phyloP scores from a whole-genome alignment of 192 early-diverging fungal genomes.

The Chytriomyces confervae region DNA sequence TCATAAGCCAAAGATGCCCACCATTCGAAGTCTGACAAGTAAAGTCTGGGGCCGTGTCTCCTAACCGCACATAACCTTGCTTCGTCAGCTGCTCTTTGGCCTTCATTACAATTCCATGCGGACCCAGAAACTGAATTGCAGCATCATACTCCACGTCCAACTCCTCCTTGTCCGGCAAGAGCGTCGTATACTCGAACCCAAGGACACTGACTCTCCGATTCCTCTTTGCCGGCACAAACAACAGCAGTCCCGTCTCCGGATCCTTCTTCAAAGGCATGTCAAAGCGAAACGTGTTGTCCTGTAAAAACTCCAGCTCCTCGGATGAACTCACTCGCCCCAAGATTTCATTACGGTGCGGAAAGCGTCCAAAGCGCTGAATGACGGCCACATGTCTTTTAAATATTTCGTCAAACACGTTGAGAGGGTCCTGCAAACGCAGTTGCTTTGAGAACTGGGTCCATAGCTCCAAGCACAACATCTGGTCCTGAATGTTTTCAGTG shows the following conservation, averaged over 20 bases:
- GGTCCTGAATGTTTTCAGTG: slow-evolving; percentile 2
- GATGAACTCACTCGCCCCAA: neutral
- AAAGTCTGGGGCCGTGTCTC: slow-evolving; percentile 70
- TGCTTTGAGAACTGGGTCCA: neutral
- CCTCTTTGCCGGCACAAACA: neutral
- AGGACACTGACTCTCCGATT: neutral
- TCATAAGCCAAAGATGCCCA: no score
- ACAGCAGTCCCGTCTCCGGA: neutral
- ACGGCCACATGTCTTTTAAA: neutral
- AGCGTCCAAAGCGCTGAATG: neutral
- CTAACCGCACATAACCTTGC: slow-evolving; percentile 33
- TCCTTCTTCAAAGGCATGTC: slow-evolving; percentile 4
- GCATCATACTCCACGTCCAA: neutral
- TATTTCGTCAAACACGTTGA: slow-evolving; percentile 5
- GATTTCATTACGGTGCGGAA: neutral
- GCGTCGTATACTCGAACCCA: neutral
- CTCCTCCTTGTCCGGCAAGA: slow-evolving; percentile 2
- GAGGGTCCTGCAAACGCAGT: neutral
- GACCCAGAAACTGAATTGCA: neutral
- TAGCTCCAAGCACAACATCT: neutral
- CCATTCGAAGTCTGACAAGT: slow-evolving; percentile 73
- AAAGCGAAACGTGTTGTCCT: neutral
- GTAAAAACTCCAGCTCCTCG: neutral
- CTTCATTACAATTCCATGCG: neutral
- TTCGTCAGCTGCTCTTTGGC: neutral